A percentile compares a stretch with the other conserved stretches of the same genome.
Evolutionary conservation across 1,284 basidiomycete species (phyloP).

Genomic region (Melanopsichium pennsylvanicum): DNA sequence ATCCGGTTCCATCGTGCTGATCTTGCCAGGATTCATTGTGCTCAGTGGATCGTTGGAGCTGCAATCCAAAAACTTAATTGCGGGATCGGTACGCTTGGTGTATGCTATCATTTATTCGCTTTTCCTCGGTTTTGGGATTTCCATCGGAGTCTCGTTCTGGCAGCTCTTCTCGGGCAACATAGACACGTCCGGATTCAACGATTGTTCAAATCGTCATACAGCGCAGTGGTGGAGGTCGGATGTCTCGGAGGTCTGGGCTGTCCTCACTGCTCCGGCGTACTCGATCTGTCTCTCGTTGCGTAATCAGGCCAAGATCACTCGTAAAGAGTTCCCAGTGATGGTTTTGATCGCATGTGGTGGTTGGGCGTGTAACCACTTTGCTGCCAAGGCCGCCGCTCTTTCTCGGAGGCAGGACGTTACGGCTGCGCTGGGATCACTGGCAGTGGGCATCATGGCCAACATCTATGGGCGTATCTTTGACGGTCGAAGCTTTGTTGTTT

Average conservation of each 20-base stretch:
- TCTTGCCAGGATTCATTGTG: conserved; percentile 75
- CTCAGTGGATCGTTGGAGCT: conserved; percentile 78
- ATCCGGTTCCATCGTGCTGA: conserved; percentile 83
- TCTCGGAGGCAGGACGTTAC: conserved; percentile 55
- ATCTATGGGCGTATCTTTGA: conserved; percentile 81
- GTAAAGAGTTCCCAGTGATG: conserved; percentile 75
- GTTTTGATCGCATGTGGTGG: conserved; percentile 78
- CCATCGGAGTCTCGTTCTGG: conserved; percentile 60
- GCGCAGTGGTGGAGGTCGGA: conserved; percentile 68
- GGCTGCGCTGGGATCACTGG: conserved; percentile 73
- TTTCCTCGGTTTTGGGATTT: conserved; percentile 58
- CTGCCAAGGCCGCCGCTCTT: conserved; percentile 36
- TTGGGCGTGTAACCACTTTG: conserved; percentile 69
- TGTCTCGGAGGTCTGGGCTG: conserved; percentile 64
- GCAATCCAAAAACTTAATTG: conserved; percentile 64
- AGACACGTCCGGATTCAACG: conserved; percentile 13
- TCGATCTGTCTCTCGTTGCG: conserved; percentile 78
- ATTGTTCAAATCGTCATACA: conserved; percentile 18
- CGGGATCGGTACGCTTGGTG: conserved; percentile 77
- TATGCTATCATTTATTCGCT: conserved; percentile 79
- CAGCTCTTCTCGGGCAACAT: conserved; percentile 45
- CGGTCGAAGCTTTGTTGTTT: conserved; percentile 78
- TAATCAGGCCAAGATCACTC: conserved; percentile 75
- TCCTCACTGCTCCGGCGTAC: conserved; percentile 82
- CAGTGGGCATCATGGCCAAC: conserved; percentile 83